phyloP scores from a whole-genome alignment of 805 yeast genomes.

The Scheffersomyces ergatensis region DNA sequence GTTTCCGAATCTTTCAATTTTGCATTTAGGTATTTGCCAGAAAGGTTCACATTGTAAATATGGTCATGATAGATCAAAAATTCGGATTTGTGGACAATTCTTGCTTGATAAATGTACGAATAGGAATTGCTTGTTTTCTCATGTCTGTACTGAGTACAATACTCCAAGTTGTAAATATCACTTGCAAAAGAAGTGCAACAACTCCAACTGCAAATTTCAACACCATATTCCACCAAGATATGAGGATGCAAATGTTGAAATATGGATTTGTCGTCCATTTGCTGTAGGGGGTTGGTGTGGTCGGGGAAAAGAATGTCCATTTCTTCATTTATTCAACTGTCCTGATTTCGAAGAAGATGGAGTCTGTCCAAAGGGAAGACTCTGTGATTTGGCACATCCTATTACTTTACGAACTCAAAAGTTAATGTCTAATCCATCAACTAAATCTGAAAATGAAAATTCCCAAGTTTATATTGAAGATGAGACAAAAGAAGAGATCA shows the following conservation, averaged over 20 bases:
- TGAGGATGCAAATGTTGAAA: constrained; percentile 34
- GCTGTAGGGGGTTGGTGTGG: constrained; percentile 69
- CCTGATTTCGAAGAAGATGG: constrained; percentile 71
- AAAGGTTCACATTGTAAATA: constrained; percentile 52
- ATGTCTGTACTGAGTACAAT: constrained; percentile 56
- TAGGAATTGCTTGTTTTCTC: constrained; percentile 53
- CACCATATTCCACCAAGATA: constrained; percentile 48
- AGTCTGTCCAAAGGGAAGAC: constrained; percentile 49
- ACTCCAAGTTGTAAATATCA: constrained; percentile 38
- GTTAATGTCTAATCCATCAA: constrained; percentile 14
- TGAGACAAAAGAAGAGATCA: constrained; percentile 7
- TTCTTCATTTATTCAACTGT: constrained; percentile 59
- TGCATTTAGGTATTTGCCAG: constrained; percentile 47
- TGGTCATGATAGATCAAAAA: constrained; percentile 48
- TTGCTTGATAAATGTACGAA: constrained; percentile 48
- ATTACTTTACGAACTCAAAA: constrained; percentile 24
- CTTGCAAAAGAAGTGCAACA: constrained; percentile 24
- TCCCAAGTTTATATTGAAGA: constrained; percentile 9
- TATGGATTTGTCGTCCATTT: constrained; percentile 63
- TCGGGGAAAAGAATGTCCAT: constrained; percentile 55
- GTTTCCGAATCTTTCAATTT: constrained; percentile 19
- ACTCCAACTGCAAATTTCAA: constrained; percentile 53
- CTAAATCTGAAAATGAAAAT: constrained; percentile 15
- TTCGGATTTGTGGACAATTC: constrained; percentile 54
- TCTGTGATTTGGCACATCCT: constrained; percentile 54